A percentile compares a stretch with the other conserved stretches of the same genome.
Evolutionary conservation across 2,329 filamentous ascomycete species (phyloP).

Genomic region (Aureobasidium melanogenum): DNA sequence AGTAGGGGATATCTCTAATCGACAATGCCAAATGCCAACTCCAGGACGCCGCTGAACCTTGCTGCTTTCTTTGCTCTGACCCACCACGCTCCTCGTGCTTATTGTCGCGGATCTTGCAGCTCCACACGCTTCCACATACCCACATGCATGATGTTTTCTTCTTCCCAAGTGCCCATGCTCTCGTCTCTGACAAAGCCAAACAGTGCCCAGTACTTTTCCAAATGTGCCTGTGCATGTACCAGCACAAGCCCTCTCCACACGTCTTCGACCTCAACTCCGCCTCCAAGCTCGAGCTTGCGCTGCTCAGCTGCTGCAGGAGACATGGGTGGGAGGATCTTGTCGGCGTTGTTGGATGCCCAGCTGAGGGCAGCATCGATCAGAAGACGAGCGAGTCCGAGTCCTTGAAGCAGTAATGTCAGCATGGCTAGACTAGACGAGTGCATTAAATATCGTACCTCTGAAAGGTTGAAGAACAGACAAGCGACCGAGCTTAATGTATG

Average conservation of each 20-base stretch:
- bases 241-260: constrained; percentile 68
- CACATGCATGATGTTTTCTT: constrained; percentile 77
- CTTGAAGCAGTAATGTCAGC: constrained; percentile 15
- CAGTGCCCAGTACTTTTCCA: constrained; percentile 56
- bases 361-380: constrained; percentile 58
- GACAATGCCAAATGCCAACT: neutral
- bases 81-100: neutral
- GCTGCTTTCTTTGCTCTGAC: neutral
- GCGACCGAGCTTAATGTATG: constrained; percentile 74
- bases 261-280: constrained; percentile 27
- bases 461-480: constrained; percentile 61
- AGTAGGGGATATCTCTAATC: constrained; percentile 8
- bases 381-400: constrained; percentile 51
- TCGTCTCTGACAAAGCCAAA: constrained; percentile 69
- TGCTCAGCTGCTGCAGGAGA: constrained; percentile 33
- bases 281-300: constrained; percentile 21
- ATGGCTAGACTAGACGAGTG: too few species aligned
- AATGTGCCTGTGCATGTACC: constrained; percentile 66
- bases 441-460: constrained; percentile 37
- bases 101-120: constrained; percentile 23
- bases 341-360: constrained; percentile 58
- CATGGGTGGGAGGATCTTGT: constrained; percentile 32
- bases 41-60: neutral
- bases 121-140: constrained; percentile 65
- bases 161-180: constrained; percentile 65